Evolutionary conservation across 2,329 filamentous ascomycete species (phyloP).

Genomic region (Fonsecaea nubica): DNA sequence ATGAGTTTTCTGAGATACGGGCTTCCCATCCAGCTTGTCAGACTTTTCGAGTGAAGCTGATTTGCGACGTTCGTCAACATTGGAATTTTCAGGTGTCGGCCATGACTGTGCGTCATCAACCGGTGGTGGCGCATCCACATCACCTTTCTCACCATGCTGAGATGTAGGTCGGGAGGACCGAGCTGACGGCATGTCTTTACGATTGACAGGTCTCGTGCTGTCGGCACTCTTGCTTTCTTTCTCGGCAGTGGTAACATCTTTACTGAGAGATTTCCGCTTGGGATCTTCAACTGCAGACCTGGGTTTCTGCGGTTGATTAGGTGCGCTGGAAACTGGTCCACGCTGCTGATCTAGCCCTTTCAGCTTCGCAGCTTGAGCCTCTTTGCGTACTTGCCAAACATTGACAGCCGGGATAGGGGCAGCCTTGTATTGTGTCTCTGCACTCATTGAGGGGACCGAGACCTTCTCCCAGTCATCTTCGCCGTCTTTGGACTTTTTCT

Average conservation of each 20-base stretch:
- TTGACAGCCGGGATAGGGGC: conserved; percentile 86
- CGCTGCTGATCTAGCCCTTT: conserved; percentile 45
- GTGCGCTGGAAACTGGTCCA: conserved; percentile 37
- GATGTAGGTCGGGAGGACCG: conserved; percentile 42
- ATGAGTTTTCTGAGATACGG: conserved; percentile 60
- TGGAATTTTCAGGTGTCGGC: conserved; percentile 85
- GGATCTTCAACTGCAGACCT: conserved; percentile 46
- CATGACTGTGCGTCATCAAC: conserved; percentile 80
- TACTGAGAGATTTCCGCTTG: conserved; percentile 30
- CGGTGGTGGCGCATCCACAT: conserved; percentile 62
- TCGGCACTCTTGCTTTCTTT: conserved; percentile 26
- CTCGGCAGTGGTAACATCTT: conserved; percentile 28
- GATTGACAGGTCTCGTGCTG: conserved; percentile 14
- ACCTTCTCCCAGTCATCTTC: conserved; percentile 66
- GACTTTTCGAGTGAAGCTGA: conserved; percentile 63
- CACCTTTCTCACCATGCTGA: conserved; percentile 41
- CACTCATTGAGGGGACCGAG: conserved; percentile 52
- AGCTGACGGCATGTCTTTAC: conserved; percentile 27
- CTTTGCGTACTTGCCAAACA: conserved; percentile 81
- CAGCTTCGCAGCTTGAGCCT: conserved; percentile 63
- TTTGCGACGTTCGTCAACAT: conserved; percentile 79
- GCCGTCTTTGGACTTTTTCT: conserved; percentile 60
- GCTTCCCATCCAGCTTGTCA: conserved; percentile 62
- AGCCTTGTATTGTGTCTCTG: conserved; percentile 70
- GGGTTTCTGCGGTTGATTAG: conserved; percentile 41